phyloP scores from a whole-genome alignment of 2,329 filamentous ascomycete genomes.

The Dothistroma septosporum region DNA sequence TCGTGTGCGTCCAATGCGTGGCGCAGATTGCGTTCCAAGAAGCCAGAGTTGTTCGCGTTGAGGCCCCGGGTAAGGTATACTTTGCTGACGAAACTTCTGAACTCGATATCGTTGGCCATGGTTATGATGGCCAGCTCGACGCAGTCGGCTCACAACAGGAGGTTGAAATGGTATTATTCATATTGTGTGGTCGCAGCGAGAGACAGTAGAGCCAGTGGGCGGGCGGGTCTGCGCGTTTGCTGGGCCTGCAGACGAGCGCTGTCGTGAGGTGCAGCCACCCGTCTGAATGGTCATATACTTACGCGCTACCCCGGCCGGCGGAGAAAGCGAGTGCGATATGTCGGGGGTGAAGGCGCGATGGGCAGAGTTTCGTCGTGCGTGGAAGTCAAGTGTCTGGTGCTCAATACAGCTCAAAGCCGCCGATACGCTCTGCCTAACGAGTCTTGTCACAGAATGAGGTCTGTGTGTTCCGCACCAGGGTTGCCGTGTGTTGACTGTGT shows the following conservation, averaged over 20 bases:
- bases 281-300: background rate
- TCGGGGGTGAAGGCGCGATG: background rate
- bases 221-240: background rate
- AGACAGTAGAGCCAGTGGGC: background rate
- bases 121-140: background rate
- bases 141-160: background rate
- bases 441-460: too few species aligned
- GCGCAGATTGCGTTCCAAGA: conserved; percentile 33
- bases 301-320: background rate
- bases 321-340: background rate
- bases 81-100: conserved; percentile 2
- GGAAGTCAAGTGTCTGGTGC: background rate
- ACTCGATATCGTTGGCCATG: background rate
- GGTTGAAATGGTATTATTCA: conserved; percentile 27
- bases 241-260: background rate
- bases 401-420: background rate
- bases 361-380: background rate
- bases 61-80: background rate
- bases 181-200: conserved; percentile 24
- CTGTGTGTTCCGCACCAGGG: too few species aligned
- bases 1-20: conserved; percentile 29
- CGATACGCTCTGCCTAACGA: too few species aligned
- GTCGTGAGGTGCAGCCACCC: background rate
- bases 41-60: conserved; percentile 7
- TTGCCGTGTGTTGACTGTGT: too few species aligned